phyloP scores from a whole-genome alignment of 192 early-diverging fungal species.

The Podochytrium sp. region DNA sequence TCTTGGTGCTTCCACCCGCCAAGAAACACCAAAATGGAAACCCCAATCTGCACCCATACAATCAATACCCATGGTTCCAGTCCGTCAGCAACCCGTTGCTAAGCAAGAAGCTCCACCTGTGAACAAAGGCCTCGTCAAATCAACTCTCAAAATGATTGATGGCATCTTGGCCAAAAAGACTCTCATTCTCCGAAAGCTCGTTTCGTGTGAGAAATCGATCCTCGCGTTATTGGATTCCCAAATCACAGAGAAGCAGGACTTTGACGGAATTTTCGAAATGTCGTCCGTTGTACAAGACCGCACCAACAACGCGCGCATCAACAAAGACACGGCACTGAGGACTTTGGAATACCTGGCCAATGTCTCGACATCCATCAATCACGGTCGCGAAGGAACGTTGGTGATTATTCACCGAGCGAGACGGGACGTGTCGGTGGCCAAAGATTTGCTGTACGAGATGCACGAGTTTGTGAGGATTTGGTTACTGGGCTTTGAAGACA shows the following conservation, averaged over 20 bases:
- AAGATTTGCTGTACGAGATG: slow-evolving; percentile 28
- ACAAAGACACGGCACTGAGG: slow-evolving; percentile 10
- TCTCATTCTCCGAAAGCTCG: slow-evolving; percentile 15
- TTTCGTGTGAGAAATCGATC: slow-evolving; percentile 25
- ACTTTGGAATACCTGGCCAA: slow-evolving; percentile 26
- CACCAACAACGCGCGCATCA: not conserved
- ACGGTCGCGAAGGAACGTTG: slow-evolving; percentile 14
- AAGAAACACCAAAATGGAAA: not conserved
- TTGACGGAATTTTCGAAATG: slow-evolving; percentile 20
- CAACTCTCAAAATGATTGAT: slow-evolving; percentile 24
- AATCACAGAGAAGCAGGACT: not conserved
- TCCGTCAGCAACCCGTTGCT: not conserved
- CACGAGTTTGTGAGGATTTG: slow-evolving; percentile 30
- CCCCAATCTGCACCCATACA: not conserved
- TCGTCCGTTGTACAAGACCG: not conserved
- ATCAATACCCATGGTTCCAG: too few relatives aligned
- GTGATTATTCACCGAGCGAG: slow-evolving; percentile 20
- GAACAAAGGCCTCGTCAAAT: slow-evolving; percentile 9
- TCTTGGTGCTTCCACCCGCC: not conserved
- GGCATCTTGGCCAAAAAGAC: slow-evolving; percentile 30
- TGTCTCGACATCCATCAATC: slow-evolving; percentile 13
- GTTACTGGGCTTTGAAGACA: slow-evolving; percentile 19
- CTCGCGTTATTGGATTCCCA: slow-evolving; percentile 9
- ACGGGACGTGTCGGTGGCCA: slow-evolving; percentile 14
- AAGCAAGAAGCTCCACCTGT: not conserved